Conservation (phyloP, 1,284 basidiomycete species). For the Abortiporus biennis region DNA sequence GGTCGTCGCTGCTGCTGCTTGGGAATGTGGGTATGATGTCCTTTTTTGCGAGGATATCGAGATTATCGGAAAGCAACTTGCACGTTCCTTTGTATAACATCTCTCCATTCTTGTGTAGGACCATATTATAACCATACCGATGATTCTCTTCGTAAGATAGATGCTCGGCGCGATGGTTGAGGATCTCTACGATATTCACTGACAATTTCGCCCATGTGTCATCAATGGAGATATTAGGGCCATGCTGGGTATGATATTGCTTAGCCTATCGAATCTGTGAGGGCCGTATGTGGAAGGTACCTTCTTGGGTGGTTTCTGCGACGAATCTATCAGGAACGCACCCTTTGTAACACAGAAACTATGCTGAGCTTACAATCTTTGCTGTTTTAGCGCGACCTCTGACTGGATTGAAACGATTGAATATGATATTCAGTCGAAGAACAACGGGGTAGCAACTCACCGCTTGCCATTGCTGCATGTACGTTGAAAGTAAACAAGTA, state of each 20-base stretch:
- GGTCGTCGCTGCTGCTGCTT: conserved; percentile 44
- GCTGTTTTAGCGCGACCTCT: too few species aligned
- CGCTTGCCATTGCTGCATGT: too few species aligned
- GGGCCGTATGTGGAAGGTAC: conserved; percentile 23
- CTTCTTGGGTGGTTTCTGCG: conserved; percentile 50
- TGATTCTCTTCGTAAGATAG: conserved; percentile 98
- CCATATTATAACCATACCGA: conserved; percentile 92
- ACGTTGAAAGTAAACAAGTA: too few species aligned
- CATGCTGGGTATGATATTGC: conserved; percentile 41
- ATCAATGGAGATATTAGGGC: conserved; percentile 60
- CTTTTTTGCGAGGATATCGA: conserved; percentile 74
- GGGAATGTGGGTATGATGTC: conserved; percentile 85
- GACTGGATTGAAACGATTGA: too few species aligned
- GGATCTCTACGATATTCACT: conserved; percentile 90
- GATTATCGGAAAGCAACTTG: conserved; percentile 75
- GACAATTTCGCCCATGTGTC: conserved; percentile 75
- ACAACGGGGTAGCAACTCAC: too few species aligned
- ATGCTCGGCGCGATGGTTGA: conserved; percentile 88
- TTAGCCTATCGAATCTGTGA: conserved; percentile 4
- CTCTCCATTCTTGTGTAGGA: conserved; percentile 82
- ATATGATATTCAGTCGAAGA: too few species aligned
- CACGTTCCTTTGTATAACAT: conserved; percentile 87
- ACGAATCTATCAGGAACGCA: conserved; percentile 8
- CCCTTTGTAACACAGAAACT: conserved; percentile 2
- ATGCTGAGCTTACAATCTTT: conserved; percentile 35